phyloP scores from a whole-genome alignment of 805 yeast genomes.

The Candida xyloterini region DNA sequence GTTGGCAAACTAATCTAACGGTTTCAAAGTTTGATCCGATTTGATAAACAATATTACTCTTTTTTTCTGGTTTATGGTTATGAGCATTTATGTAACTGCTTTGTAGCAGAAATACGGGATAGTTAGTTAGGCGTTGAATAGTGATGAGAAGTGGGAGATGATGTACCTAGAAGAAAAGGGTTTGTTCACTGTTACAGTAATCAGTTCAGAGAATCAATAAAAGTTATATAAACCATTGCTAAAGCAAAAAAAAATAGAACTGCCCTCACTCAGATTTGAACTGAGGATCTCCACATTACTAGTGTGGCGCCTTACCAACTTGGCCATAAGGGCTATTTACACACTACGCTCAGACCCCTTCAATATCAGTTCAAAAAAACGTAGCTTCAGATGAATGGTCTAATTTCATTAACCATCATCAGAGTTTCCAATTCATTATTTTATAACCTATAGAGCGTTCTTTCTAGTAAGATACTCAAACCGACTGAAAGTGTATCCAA shows the following conservation, averaged over 20 bases:
- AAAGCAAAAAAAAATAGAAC: slow-evolving; percentile 7
- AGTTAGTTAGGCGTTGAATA: no score
- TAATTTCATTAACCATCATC: no score
- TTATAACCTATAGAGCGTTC: slow-evolving; percentile 42
- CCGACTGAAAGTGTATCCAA: slow-evolving; percentile 94
- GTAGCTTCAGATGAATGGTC: no score
- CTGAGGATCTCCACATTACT: slow-evolving; percentile 37
- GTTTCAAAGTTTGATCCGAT: slow-evolving; percentile 1
- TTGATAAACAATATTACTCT: slow-evolving; percentile 4
- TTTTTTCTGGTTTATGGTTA: slow-evolving; percentile 3
- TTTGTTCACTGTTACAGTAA: no score
- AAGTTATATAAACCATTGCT: no score
- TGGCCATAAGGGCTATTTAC: slow-evolving; percentile 32
- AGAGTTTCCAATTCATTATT: neutral
- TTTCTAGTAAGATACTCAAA: slow-evolving; percentile 87
- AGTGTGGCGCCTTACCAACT: slow-evolving; percentile 37
- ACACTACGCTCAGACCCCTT: neutral
- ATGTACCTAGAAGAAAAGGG: no score
- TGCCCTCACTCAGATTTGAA: slow-evolving; percentile 36
- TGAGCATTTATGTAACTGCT: slow-evolving; percentile 1
- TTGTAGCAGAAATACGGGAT: no score
- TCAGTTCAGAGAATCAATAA: no score
- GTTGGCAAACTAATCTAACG: neutral
- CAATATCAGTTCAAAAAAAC: no score
- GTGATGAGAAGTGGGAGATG: no score